Conservation (phyloP, 2,329 filamentous ascomycete genomes). For the Pseudovirgaria hyperparasitica region DNA sequence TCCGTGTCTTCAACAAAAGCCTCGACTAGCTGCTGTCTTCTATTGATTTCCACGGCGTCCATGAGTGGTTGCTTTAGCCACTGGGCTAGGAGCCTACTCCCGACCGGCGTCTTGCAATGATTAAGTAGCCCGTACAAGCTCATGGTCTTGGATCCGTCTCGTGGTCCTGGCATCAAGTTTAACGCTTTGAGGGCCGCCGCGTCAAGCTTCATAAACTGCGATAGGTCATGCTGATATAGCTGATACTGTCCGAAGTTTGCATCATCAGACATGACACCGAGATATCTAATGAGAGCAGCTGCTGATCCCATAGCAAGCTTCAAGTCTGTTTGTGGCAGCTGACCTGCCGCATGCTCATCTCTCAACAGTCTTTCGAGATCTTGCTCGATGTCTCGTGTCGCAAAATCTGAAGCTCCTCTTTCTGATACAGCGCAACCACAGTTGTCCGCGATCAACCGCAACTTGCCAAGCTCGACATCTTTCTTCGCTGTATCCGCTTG, state of each 20-base stretch:
- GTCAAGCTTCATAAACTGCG: slow-evolving; percentile 97
- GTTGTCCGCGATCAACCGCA: slow-evolving; percentile 79
- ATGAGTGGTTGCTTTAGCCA: slow-evolving; percentile 98
- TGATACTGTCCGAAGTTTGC: slow-evolving; percentile 97
- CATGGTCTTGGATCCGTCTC: slow-evolving; percentile 96
- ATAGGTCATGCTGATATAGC: slow-evolving; percentile 90
- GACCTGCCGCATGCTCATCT: slow-evolving; percentile 65
- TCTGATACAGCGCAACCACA: slow-evolving; percentile 87
- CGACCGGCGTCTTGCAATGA: slow-evolving; percentile 93
- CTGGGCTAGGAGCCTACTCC: slow-evolving; percentile 78
- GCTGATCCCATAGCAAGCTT: slow-evolving; percentile 95
- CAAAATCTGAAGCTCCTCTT: slow-evolving; percentile 64
- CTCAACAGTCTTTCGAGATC: slow-evolving; percentile 79
- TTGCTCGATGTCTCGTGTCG: slow-evolving; percentile 86
- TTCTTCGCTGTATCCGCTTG: slow-evolving; percentile 67
- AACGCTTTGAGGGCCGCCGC: slow-evolving; percentile 86
- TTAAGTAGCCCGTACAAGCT: slow-evolving; percentile 88
- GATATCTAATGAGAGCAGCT: slow-evolving; percentile 85
- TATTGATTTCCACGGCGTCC: slow-evolving; percentile 78
- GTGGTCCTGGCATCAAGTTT: slow-evolving; percentile 91
- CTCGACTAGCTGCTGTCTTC: slow-evolving; percentile 85
- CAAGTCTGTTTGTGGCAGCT: slow-evolving; percentile 78
- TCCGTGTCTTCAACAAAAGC: slow-evolving; percentile 90
- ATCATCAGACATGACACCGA: slow-evolving; percentile 77
- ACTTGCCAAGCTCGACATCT: slow-evolving; percentile 76